Evolutionary conservation across 805 yeast genomes (phyloP), one percentile per base, ranked within the genome.

Genomic region (Candida taoyuanica): DNA sequence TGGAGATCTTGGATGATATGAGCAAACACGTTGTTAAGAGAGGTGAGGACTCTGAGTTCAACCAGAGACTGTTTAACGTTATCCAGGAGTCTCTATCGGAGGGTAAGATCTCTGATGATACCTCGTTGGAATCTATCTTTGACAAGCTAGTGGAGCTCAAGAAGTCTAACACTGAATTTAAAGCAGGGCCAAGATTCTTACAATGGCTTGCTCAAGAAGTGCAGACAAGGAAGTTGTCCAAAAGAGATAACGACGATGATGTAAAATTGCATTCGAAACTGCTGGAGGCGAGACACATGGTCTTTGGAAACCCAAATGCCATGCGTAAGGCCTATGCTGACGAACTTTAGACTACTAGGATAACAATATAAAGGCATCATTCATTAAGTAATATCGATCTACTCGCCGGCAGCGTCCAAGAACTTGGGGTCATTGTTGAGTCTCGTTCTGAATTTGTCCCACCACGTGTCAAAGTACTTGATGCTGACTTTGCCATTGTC

Each of bases 381-480:
- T 6, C 13, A 11, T 19, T 4, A 14, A 12, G 17, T 17, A 16
- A 27, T 20, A 21, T 9, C 19, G 20, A 25, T 19, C 9, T 35
- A 33, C 26, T 40, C 43, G 26, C 49, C 46, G 15, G 40, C 48
- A 21, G 43, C 30, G n/a, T 86, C 85, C 34, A 91, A 61, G 56
- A 87, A 89, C 37, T 74, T 77, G 2, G 96, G 97, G 56, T 91
- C 94, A 44, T 82, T 84, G 9, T 76, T 71, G 42, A 93, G 52
- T 54, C 83, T 81, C 6, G 74, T 62, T 58, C 76, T 85, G 63
- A 93, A 91, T 61, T 87, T 89, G 47, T 73, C 80, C 98, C 98
- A 86, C 98, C 98, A 91, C 29, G 74, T 81, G 56, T 91, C 94
- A 53, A 91, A 91, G 30, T 78, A 83, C 53, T 81, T 85, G 55